phyloP scores from a whole-genome alignment of 1,284 basidiomycete genomes.

The Ganoderma lingzhi region DNA sequence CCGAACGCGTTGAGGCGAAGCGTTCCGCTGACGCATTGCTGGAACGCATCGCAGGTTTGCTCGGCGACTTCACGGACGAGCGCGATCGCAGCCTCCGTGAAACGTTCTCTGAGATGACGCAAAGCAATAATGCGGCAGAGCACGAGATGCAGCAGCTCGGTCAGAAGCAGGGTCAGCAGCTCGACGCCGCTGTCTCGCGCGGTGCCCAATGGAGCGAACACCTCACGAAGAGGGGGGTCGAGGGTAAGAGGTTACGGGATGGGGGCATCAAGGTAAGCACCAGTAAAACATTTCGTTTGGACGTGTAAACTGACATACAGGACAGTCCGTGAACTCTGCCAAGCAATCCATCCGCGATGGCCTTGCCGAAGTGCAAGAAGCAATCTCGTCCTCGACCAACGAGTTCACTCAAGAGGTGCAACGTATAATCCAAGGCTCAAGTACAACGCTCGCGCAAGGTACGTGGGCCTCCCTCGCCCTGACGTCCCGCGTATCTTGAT shows the following conservation, averaged over 20 bases:
- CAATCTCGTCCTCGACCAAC: conserved; percentile 56
- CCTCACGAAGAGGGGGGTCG: conserved; percentile 57
- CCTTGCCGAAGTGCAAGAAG: conserved; percentile 54
- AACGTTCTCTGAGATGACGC: conserved; percentile 62
- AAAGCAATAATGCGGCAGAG: conserved; percentile 64
- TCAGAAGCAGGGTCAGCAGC: conserved; percentile 55
- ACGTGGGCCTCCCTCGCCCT: conserved; percentile 27
- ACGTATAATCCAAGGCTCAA: conserved; percentile 54
- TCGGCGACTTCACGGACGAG: conserved; percentile 74
- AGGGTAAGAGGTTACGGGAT: conserved; percentile 64
- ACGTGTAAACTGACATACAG: conserved; percentile 8
- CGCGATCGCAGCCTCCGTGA: conserved; percentile 75
- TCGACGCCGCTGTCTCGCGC: conserved; percentile 50
- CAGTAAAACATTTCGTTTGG: neutral
- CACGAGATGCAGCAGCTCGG: conserved; percentile 56
- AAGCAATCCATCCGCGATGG: conserved; percentile 53
- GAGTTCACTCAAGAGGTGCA: conserved; percentile 62
- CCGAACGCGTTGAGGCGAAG: conserved; percentile 71
- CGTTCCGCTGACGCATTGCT: conserved; percentile 77
- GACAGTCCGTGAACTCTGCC: conserved; percentile 53
- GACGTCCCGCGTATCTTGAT: neutral
- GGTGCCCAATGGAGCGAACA: conserved; percentile 50
- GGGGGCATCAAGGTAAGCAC: conserved; percentile 64
- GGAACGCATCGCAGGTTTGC: conserved; percentile 72
- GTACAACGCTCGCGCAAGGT: conserved; percentile 57